These are phyloP conservation scores for Baorangia bicolor DNA, from an alignment of 768 basidiomycete species.

Conservation along the genomic window DNA sequence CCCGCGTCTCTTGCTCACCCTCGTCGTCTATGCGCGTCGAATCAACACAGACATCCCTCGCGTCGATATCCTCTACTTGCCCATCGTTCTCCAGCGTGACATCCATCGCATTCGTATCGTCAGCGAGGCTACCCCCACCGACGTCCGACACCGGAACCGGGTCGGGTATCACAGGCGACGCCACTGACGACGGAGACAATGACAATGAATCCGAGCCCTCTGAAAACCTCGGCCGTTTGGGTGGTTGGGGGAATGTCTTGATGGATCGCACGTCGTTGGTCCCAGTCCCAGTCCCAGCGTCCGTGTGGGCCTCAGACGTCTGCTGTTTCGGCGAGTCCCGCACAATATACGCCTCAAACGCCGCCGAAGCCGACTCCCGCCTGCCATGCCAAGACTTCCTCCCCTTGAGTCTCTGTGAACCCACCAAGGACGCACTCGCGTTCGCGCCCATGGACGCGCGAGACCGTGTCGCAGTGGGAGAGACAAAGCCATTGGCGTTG, in stretches of 20 bases:
- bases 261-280: background rate
- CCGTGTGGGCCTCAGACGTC: no score
- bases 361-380: conserved; percentile 12
- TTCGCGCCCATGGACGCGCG: background rate
- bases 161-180: background rate
- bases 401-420: background rate
- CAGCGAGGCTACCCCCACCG: background rate
- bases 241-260: background rate
- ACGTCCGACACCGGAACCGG: background rate
- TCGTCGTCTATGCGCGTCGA: background rate
- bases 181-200: background rate
- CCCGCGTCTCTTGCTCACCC: background rate
- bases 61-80: background rate
- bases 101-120: background rate
- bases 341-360: conserved; percentile 22
- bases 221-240: background rate
- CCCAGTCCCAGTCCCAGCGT: background rate
- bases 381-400: background rate
- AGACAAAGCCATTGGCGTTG: background rate
- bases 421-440: background rate
- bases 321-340: conserved; percentile 3
- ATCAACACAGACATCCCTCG: background rate
- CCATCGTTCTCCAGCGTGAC: background rate
- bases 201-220: background rate
- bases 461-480: background rate